A percentile compares a stretch with the other conserved stretches of the same genome.
phyloP scores from a whole-genome alignment of 148 eudicot genomes.

The Salicornia ramosissima region DNA sequence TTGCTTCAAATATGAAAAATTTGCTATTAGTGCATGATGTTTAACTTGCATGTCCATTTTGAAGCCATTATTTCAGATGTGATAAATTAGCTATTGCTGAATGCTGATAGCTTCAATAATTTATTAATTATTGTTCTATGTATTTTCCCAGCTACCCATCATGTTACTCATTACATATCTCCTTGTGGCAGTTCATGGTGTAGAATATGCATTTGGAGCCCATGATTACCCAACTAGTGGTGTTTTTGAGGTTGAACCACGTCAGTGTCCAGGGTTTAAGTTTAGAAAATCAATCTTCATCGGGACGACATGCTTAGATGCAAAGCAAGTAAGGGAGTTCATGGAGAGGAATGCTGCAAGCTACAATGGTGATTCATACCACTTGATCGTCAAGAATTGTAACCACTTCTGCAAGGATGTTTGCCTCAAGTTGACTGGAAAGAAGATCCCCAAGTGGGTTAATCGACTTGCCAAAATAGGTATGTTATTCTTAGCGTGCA shows the following conservation, averaged over 20 bases:
- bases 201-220: constrained; percentile 93
- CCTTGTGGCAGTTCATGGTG: constrained; percentile 70
- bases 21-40: too few relatives aligned
- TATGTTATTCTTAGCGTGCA: too few relatives aligned
- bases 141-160: too few relatives aligned
- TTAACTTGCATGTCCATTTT: too few relatives aligned
- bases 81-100: too few relatives aligned
- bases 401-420: constrained; percentile 81
- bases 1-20: too few relatives aligned
- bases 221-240: constrained; percentile 80
- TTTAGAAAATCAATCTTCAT: constrained; percentile 74
- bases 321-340: constrained; percentile 59
- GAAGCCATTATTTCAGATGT: too few relatives aligned
- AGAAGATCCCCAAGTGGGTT: constrained; percentile 78
- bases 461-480: constrained; percentile 90
- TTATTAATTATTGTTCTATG: too few relatives aligned
- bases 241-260: constrained; percentile 87
- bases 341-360: constrained; percentile 54
- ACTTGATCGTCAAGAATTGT: constrained; percentile 75
- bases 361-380: constrained; percentile 71
- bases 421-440: constrained; percentile 69
- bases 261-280: constrained; percentile 84
- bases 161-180: too few relatives aligned
- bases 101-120: too few relatives aligned
- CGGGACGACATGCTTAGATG: constrained; percentile 60